Conservation (phyloP, 345 rosid species). For the Noccaea bulbosa region DNA sequence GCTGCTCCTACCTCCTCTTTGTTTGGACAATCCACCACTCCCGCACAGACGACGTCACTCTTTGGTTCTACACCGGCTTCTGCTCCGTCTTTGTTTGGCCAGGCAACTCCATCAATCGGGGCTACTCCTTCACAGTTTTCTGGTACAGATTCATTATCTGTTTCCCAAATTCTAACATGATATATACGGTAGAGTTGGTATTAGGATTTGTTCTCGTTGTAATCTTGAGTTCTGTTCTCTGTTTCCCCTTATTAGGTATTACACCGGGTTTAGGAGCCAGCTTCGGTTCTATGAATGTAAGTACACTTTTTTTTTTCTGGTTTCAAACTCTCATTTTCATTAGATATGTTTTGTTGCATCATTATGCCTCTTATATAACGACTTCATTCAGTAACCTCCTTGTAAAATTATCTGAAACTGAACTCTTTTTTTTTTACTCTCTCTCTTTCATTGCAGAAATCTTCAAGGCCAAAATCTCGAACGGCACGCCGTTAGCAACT, state of each 20-base stretch:
- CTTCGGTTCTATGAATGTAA: slow-evolving; percentile 77
- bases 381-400: neutral
- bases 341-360: slow-evolving; percentile 26
- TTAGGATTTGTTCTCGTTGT: slow-evolving; percentile 9
- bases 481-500: slow-evolving; percentile 63
- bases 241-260: slow-evolving; percentile 56
- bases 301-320: slow-evolving; percentile 38
- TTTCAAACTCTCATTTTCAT: neutral
- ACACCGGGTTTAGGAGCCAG: slow-evolving; percentile 80
- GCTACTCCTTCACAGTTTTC: slow-evolving; percentile 51
- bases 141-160: slow-evolving; percentile 20
- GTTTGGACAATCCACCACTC: slow-evolving; percentile 57
- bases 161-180: slow-evolving; percentile 12
- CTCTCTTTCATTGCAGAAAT: slow-evolving; percentile 57
- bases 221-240: slow-evolving; percentile 14
- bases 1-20: slow-evolving; percentile 66
- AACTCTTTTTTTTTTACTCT: neutral
- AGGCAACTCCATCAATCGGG: slow-evolving; percentile 62
- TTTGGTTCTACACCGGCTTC: slow-evolving; percentile 67
- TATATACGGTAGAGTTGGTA: slow-evolving; percentile 1
- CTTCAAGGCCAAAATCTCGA: slow-evolving; percentile 81
- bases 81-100: slow-evolving; percentile 54
- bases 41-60: slow-evolving; percentile 50
- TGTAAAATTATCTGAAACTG: slow-evolving; percentile 19
- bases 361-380: neutral